Base-by-base conservation (phyloP, 306 rosid genomes). In the Rosa multiflora region DNA sequence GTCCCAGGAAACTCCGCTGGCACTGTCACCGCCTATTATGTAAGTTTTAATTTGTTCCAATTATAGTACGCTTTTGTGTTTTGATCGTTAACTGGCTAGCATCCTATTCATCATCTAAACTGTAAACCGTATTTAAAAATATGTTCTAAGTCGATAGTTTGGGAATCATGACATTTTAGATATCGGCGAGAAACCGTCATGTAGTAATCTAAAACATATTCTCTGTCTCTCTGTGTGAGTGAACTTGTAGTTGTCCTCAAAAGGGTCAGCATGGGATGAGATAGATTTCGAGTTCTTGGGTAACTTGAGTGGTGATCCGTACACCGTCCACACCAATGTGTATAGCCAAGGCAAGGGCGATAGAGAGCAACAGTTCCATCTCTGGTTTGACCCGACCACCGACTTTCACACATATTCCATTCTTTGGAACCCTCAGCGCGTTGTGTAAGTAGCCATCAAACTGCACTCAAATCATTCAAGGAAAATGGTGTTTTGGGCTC, bases 361-460 rank as follows among this genome's bases (percentile, higher is more conserved):
- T 71, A 92, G 91, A 78, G 90, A 92, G 79, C 97, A 92, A 63
- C 97, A 92, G 35, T 90, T 90, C 82, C 78, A 83, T 47, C 86
- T 92, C 10, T 92, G 96, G 97, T 90, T 92, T 73, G 94, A 92
- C 81, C 96, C 97, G 42, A 88, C 97, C 1, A 81, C 87, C 23
- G 91, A 89, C 80, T 90, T 92, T 37, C 94, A 90, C 83, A 89
- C 93, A 12, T 90, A 90, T 37, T 86, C 96, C 37, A 80, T 92
- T 53, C 85, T 80, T 12, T 92, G 97, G 97, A 92, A 92, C 29
- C 90, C 89, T 26, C 87, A 77, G 29, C 59, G 83, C 12, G 88
- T 87, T 42, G 66, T 87, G 90, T 88, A 79, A 83, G 92, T 82
- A 40, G 71, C 76, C 47, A 26, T 32, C 40, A 55, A n/a, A 4